Percentiles rank a stretch among this genome's conserved stretches.
phyloP scores from a whole-genome alignment of 169 alveolate species.

The Plasmodium yoelii region DNA sequence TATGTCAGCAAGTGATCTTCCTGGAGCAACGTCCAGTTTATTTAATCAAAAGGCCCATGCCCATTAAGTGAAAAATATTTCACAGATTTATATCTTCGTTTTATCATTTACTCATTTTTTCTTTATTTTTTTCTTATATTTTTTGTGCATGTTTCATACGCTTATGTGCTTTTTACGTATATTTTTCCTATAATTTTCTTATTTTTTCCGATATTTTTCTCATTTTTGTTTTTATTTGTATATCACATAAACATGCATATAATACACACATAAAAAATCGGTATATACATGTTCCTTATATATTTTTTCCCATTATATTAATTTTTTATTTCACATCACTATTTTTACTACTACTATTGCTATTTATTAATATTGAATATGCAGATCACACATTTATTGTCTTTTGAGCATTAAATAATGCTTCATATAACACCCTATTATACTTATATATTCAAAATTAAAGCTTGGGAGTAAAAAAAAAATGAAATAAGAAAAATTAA shows the following conservation, averaged over 20 bases:
- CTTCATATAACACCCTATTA: neutral
- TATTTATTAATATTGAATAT: too few relatives aligned
- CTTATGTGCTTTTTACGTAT: neutral
- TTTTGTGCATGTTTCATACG: neutral
- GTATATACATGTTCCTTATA: too few relatives aligned
- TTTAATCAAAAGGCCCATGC: slow-evolving; percentile 63
- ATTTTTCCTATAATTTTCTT: neutral
- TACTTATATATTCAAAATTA: neutral
- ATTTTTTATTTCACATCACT: too few relatives aligned
- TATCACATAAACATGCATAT: too few relatives aligned
- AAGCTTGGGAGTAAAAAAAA: neutral
- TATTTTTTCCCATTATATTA: too few relatives aligned
- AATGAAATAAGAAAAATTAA: slow-evolving; percentile 1
- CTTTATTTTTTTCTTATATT: neutral
- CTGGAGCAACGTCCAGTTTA: slow-evolving; percentile 75
- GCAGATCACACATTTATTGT: neutral
- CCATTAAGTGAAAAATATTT: slow-evolving; percentile 18
- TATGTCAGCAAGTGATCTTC: slow-evolving; percentile 74
- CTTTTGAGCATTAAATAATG: neutral
- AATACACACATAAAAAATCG: too few relatives aligned
- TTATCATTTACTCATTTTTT: neutral
- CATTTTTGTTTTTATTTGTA: neutral
- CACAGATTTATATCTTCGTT: neutral
- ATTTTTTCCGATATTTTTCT: neutral
- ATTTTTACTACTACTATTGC: too few relatives aligned